Conservation (phyloP, 768 basidiomycete genomes). For the Tylopilus vinaceipallidus region DNA sequence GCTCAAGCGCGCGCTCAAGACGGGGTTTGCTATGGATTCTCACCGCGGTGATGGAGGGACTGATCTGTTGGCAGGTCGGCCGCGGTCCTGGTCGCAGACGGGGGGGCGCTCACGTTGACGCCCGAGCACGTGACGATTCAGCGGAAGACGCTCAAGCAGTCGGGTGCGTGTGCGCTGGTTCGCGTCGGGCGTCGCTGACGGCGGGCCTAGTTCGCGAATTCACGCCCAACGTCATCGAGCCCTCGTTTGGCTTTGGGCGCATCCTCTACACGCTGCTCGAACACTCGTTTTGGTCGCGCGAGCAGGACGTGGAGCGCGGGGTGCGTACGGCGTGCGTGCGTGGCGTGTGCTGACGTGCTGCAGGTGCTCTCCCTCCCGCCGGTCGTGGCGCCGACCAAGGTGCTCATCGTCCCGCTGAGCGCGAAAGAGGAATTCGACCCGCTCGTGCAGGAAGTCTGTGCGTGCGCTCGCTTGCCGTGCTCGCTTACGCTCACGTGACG, state of each 20-base stretch:
- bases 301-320: constrained; percentile 86
- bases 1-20: constrained; percentile 67
- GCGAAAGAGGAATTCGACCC: constrained; percentile 81
- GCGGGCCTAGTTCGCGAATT: constrained; percentile 79
- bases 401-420: constrained; percentile 93
- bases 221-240: constrained; percentile 97
- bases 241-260: constrained; percentile 96
- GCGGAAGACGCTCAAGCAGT: constrained; percentile 83
- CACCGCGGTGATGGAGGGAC: constrained; percentile 8
- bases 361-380: constrained; percentile 91
- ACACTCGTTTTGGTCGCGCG: constrained; percentile 94
- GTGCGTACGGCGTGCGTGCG: constrained; percentile 42
- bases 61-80: constrained; percentile 43
- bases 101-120: constrained; percentile 67
- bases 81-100: constrained; percentile 57
- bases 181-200: constrained; percentile 9
- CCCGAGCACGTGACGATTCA: constrained; percentile 75
- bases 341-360: background rate
- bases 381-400: constrained; percentile 92
- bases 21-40: constrained; percentile 53
- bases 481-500: background rate
- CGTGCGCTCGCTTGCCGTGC: constrained; percentile 35
- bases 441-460: constrained; percentile 86
- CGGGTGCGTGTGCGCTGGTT: constrained; percentile 47
- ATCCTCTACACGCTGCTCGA: constrained; percentile 93